Percentiles rank a stretch among this genome's conserved stretches.
These are phyloP conservation scores for Lumnitzera racemosa DNA, from an alignment of 345 rosid species.

Conservation along the genomic window DNA sequence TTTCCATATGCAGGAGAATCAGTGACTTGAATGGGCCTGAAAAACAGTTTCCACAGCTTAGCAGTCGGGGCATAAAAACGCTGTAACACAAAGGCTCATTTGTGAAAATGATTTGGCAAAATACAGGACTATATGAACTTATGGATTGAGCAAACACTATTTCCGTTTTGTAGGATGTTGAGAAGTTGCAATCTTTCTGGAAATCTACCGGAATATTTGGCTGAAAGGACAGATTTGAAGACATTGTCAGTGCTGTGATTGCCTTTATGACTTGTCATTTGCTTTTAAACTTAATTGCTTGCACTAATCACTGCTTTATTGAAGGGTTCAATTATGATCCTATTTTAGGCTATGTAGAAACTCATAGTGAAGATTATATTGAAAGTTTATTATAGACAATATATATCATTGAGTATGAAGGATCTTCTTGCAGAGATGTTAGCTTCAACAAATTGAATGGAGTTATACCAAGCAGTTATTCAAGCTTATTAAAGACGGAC, in stretches of 20 bases:
- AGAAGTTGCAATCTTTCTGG: conserved; percentile 53
- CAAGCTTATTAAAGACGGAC: background rate
- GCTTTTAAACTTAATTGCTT: too few relatives aligned
- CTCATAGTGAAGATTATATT: too few relatives aligned
- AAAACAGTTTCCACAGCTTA: conserved; percentile 1
- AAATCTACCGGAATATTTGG: conserved; percentile 35
- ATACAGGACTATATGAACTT: background rate
- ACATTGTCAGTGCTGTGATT: conserved; percentile 32
- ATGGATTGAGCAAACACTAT: background rate
- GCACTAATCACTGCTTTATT: too few relatives aligned
- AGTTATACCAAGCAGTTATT: conserved; percentile 15
- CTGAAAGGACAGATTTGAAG: conserved; percentile 7
- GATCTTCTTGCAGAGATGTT: conserved; percentile 24
- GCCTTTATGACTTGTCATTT: background rate
- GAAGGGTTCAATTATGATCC: too few relatives aligned
- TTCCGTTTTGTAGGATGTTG: conserved; percentile 28
- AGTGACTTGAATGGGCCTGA: conserved; percentile 5
- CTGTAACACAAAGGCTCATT: conserved; percentile 5
- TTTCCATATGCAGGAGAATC: conserved; percentile 12
- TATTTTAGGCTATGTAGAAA: too few relatives aligned
- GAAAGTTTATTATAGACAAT: background rate
- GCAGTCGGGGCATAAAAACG: background rate
- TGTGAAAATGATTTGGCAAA: background rate
- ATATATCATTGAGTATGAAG: background rate
- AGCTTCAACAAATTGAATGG: conserved; percentile 36